Base-by-base conservation (phyloP, 306 rosid species). In the Nissolia schottii region DNA sequence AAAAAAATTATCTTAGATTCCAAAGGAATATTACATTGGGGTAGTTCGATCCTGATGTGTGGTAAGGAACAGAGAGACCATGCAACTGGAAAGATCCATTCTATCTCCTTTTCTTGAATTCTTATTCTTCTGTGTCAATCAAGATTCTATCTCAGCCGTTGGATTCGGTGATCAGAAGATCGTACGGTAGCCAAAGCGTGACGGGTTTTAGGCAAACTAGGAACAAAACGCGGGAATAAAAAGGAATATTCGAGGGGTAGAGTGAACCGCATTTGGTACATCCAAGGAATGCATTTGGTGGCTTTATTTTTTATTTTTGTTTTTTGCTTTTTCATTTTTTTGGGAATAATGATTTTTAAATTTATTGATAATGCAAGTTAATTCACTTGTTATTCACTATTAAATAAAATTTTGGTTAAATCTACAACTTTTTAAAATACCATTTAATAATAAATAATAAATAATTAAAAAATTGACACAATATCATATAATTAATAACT, bases 201-300 rank as follows among this genome's bases (percentile, higher is more conserved):
- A 18, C 0, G n/a, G 12, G 25, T 28, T 55, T 40, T 32, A 10
- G 62, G 24, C 8, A 2, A 4, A n/a, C n/a, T 1, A 18, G 24
- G 32, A 59, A 5, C 8, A 57, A 27, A 10, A 61, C 38, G 84
- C 81, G 84, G 90, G 85, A 81, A 83, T 81, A 83, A 45, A 37
- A 19, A 41, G 23, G 90, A 83, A 81, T 88, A 85, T 86, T 77
- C 90, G 59, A 43, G 53, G 40, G 55, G 81, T n/a, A n/a, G n/a
- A n/a, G n/a, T n/a, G n/a, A n/a, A n/a, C n/a, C n/a, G n/a, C n/a
- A n/a, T n/a, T n/a, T n/a, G n/a, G n/a, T n/a, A n/a, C n/a, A n/a
- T n/a, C n/a, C n/a, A n/a, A n/a, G 79, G 45, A 64, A 58, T 72
- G 41, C 65, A 40, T 16, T 40, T 43, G 53, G 62, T 19, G 11